Base-by-base conservation (phyloP, 2,329 filamentous ascomycete genomes). In the Clathrospora elynae region DNA sequence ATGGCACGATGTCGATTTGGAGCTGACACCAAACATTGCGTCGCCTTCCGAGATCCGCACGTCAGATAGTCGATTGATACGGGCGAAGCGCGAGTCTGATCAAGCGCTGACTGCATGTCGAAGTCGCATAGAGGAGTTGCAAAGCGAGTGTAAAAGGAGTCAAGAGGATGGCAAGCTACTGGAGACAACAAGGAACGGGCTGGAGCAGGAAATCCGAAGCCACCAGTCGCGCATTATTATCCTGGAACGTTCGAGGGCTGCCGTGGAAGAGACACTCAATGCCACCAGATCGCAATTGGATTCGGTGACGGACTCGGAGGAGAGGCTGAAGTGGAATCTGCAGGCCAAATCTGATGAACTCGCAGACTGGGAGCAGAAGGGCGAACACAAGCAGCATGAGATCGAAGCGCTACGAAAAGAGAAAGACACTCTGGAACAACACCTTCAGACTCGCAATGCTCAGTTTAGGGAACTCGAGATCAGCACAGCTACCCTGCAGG, bases 81-180 rank as follows among this genome's bases (percentile, higher is more conserved):
- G 57, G 31, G 68, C 67, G 16, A 70, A 70, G 41, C 61, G 57
- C 17, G 66, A 69, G 42, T 70, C 67, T 4, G 64, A 70, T 16
- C 64, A 61, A 34, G 68, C 68, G 12, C 61, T 71, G n/a, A 40
- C 61, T 17, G 55, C 61, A 10, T 70, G 67, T 42, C 63, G 67
- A 17, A 57, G 46, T 24, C 56, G 67, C n/a, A 70, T 71, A 16
- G 55, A 58, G 29, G 51, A 63, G 16, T 46, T 71, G 31, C 65
- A 67, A 40, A 49, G 54, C 7, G 65, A 68, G 33, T 68, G 62
- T 39, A 35, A 46, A 17, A 59, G 55, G 28, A 59, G 55, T 32
- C 61, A 51, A 12, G 59, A 68, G 18, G 56, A 56, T 19, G 49
- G 53, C 2, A 46, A 23, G 35, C 23, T 54, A 11, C 35, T 67